Conservation (phyloP, 805 yeast genomes). For the Barnettozyma sucrosica region DNA sequence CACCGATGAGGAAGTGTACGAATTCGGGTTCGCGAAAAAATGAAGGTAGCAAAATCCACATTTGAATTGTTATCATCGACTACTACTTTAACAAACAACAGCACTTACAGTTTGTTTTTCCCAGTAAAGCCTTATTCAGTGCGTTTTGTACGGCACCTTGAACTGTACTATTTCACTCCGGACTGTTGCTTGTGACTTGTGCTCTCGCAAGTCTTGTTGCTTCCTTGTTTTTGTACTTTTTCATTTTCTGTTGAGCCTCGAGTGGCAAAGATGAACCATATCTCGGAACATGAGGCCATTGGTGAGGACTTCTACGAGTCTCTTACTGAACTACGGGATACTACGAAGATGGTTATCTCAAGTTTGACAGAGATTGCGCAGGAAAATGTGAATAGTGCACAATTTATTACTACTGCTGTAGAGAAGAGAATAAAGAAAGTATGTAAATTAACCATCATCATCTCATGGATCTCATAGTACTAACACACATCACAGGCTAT, state of each 20-base stretch:
- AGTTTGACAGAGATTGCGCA: slow-evolving; percentile 80
- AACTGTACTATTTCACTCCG: background rate
- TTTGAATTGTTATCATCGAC: background rate
- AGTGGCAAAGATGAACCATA: background rate
- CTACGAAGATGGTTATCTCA: slow-evolving; percentile 85
- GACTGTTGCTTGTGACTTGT: background rate
- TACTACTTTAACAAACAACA: background rate
- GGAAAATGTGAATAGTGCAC: slow-evolving; percentile 74
- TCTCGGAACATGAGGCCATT: slow-evolving; percentile 21
- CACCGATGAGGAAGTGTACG: background rate
- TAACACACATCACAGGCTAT: slow-evolving; percentile 38
- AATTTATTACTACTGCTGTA: slow-evolving; percentile 69
- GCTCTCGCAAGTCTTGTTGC: background rate
- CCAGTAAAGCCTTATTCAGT: background rate
- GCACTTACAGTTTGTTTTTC: too few species aligned
- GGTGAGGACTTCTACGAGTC: slow-evolving; percentile 64
- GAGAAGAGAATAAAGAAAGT: slow-evolving; percentile 64
- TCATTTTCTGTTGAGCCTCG: background rate
- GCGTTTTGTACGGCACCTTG: background rate
- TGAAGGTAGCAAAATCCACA: background rate
- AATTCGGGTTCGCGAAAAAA: background rate
- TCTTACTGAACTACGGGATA: slow-evolving; percentile 72
- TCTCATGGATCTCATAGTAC: background rate
- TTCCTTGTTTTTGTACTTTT: background rate
- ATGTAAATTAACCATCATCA: slow-evolving; percentile 15